phyloP scores from a whole-genome alignment of 371 early-diverging fungal genomes.

The Rhizomucor miehei region DNA sequence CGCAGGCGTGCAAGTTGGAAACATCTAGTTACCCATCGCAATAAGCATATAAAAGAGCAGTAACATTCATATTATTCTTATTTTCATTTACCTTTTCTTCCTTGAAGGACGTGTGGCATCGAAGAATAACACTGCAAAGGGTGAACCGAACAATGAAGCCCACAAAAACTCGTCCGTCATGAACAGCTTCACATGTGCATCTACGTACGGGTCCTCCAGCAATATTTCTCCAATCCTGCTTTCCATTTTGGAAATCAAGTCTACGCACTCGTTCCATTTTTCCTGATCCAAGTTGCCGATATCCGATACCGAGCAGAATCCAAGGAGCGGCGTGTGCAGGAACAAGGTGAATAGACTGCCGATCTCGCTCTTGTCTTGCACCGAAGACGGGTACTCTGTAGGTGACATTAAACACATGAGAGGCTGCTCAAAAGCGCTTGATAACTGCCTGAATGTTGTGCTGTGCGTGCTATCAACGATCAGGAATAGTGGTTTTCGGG shows the following conservation, averaged over 20 bases:
- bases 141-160: slow-evolving; percentile 86
- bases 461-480: slow-evolving; percentile 90
- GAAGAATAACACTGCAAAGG: slow-evolving; percentile 67
- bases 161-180: slow-evolving; percentile 87
- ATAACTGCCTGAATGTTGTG: slow-evolving; percentile 68
- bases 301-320: slow-evolving; percentile 69
- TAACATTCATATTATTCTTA: neutral
- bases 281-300: slow-evolving; percentile 55
- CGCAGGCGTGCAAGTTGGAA: slow-evolving; percentile 27
- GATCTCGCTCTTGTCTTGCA: slow-evolving; percentile 77
- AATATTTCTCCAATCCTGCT: slow-evolving; percentile 51
- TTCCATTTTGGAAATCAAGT: slow-evolving; percentile 50
- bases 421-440: slow-evolving; percentile 85
- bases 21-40: slow-evolving; percentile 7
- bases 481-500: slow-evolving; percentile 90
- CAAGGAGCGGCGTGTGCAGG: slow-evolving; percentile 79
- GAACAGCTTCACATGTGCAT: slow-evolving; percentile 65
- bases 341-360: slow-evolving; percentile 92
- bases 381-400: slow-evolving; percentile 73
- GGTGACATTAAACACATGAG: slow-evolving; percentile 90
- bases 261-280: slow-evolving; percentile 60
- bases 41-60: neutral
- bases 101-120: slow-evolving; percentile 56
- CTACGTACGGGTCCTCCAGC: slow-evolving; percentile 45
- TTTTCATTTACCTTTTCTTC: slow-evolving; percentile 54